Evolutionary conservation across 352 stramenopile genomes (phyloP).

Genomic region (Halophytophthora polymorphica): DNA sequence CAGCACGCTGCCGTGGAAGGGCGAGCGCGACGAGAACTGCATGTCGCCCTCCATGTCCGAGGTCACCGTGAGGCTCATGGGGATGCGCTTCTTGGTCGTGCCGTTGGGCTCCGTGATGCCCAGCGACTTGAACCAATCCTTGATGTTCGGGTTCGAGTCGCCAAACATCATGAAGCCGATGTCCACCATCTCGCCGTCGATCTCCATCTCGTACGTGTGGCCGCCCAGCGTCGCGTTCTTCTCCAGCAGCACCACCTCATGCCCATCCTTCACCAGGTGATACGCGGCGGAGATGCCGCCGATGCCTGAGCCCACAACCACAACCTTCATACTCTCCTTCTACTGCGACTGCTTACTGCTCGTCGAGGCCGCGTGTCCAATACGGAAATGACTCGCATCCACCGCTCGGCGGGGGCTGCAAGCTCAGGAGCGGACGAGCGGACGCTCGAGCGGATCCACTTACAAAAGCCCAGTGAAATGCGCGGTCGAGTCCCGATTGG

Average conservation of each 20-base stretch:
- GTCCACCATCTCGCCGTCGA: constrained; percentile 81
- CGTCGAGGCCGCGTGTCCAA: constrained; percentile 7
- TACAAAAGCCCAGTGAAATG: constrained; percentile 32
- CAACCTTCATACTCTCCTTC: constrained; percentile 74
- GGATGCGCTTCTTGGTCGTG: constrained; percentile 84
- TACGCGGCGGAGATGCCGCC: constrained; percentile 81
- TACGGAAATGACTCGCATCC: constrained; percentile 21
- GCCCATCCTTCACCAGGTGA: constrained; percentile 78
- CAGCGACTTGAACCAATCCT: constrained; percentile 87
- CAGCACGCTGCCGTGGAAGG: constrained; percentile 58
- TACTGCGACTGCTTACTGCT: constrained; percentile 7
- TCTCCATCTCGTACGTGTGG: constrained; percentile 87
- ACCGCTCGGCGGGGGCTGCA: background rate
- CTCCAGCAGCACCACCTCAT: constrained; percentile 80
- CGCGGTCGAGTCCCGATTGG: constrained; percentile 1
- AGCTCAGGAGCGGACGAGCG: constrained; percentile 1
- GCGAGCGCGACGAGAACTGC: constrained; percentile 81
- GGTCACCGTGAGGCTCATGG: constrained; percentile 85
- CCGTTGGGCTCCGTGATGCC: constrained; percentile 81
- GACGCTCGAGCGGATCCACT: constrained; percentile 18
- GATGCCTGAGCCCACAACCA: constrained; percentile 82
- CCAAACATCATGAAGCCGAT: constrained; percentile 91
- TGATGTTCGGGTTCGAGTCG: constrained; percentile 90
- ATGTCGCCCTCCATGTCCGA: constrained; percentile 78
- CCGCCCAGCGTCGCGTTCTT: constrained; percentile 78